phyloP scores from a whole-genome alignment of 2,329 filamentous ascomycete species.

The Aspergillus niger region DNA sequence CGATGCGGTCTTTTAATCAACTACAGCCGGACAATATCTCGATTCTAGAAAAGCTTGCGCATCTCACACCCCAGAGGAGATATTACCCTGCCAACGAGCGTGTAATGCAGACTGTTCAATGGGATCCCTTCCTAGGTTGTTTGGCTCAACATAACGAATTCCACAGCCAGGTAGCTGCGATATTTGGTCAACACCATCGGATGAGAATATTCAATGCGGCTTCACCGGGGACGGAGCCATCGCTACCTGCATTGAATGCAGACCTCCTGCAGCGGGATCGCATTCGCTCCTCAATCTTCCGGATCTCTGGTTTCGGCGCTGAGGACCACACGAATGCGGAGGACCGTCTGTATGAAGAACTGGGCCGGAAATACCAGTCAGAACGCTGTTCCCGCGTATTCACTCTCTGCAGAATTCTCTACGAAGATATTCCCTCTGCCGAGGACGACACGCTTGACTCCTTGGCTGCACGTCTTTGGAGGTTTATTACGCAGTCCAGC shows the following conservation, averaged over 20 bases:
- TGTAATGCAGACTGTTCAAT: conserved; percentile 53
- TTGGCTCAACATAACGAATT: conserved; percentile 53
- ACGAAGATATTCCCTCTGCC: conserved; percentile 11
- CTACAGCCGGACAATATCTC: conserved; percentile 41
- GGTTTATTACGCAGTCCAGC: not conserved
- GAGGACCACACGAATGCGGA: conserved; percentile 34
- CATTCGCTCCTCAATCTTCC: conserved; percentile 37
- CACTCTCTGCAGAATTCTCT: conserved; percentile 19
- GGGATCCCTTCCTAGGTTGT: conserved; percentile 43
- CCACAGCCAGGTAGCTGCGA: conserved; percentile 33
- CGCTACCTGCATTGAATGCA: conserved; percentile 4
- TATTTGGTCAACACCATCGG: conserved; percentile 39
- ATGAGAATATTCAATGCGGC: conserved; percentile 35
- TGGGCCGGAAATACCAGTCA: conserved; percentile 28
- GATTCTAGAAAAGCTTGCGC: conserved; percentile 43
- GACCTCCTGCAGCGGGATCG: conserved; percentile 29
- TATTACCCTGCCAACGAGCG: conserved; percentile 45
- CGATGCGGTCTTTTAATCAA: conserved; percentile 50
- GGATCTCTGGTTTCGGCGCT: conserved; percentile 40
- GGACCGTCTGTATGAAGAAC: conserved; percentile 38
- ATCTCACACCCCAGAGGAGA: conserved; percentile 44
- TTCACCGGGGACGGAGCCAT: not conserved
- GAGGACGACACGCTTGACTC: not conserved
- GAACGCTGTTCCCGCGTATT: conserved; percentile 11
- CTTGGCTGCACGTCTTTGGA: conserved; percentile 10